These are phyloP conservation scores for Phialophora macrospora DNA, from an alignment of 2,329 filamentous ascomycete species.

Conservation along the genomic window DNA sequence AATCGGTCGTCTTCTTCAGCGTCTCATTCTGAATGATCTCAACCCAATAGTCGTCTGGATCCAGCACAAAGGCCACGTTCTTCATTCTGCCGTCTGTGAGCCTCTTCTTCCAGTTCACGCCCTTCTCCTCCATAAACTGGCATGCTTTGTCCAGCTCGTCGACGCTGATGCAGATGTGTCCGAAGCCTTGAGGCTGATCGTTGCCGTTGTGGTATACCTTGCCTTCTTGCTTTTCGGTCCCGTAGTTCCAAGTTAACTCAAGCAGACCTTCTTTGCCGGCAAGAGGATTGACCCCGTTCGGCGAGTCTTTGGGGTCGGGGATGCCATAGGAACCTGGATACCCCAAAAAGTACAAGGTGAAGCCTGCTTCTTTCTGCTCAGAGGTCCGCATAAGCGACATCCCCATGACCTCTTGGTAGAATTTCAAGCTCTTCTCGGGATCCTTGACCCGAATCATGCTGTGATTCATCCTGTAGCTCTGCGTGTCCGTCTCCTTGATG, in stretches of 20 bases:
- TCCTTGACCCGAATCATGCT: conserved; percentile 92
- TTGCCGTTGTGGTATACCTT: conserved; percentile 94
- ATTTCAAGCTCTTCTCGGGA: conserved; percentile 72
- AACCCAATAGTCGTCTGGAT: conserved; percentile 74
- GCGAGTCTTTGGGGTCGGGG: conserved; percentile 55
- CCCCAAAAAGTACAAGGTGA: conserved; percentile 91
- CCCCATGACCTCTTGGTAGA: conserved; percentile 84
- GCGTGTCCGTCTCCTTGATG: conserved; percentile 72
- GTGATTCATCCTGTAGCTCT: conserved; percentile 71
- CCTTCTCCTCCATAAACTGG: conserved; percentile 78
- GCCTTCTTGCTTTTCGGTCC: conserved; percentile 75
- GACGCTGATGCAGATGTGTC: conserved; percentile 86
- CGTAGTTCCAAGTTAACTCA: conserved; percentile 84
- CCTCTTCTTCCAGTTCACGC: conserved; percentile 92
- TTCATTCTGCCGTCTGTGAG: conserved; percentile 90
- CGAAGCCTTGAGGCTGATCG: conserved; percentile 87
- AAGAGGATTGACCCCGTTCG: conserved; percentile 62
- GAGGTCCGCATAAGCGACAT: conserved; percentile 79
- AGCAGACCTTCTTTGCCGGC: conserved; percentile 79
- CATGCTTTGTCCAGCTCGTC: conserved; percentile 90
- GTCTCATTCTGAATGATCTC: conserved; percentile 66
- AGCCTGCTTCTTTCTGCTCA: conserved; percentile 72
- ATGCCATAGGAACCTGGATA: conserved; percentile 67
- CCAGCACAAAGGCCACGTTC: conserved; percentile 88
- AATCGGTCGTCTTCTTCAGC: conserved; percentile 50